phyloP scores from a whole-genome alignment of 2,329 filamentous ascomycete genomes.

The Talaromyces funiculosus region DNA sequence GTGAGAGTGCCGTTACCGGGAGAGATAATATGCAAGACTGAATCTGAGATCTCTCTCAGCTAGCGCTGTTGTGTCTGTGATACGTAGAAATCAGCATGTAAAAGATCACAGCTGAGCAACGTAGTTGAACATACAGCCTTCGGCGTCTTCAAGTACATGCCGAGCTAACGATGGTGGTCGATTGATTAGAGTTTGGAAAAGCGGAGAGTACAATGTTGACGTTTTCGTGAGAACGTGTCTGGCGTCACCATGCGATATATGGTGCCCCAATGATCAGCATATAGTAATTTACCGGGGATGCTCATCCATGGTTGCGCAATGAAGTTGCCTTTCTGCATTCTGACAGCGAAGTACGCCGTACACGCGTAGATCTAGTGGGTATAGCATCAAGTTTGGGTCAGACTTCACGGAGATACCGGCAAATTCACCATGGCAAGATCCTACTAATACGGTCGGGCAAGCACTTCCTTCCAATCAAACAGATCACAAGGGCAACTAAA shows the following conservation, averaged over 20 bases:
- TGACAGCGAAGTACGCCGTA: background rate
- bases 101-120: background rate
- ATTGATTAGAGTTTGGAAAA: background rate
- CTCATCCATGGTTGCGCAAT: background rate
- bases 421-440: background rate
- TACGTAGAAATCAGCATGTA: background rate
- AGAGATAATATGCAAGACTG: background rate
- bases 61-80: background rate
- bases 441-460: background rate
- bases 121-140: background rate
- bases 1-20: no score
- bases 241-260: background rate
- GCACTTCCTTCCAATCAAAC: background rate
- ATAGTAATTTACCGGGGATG: background rate
- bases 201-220: background rate
- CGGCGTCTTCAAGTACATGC: background rate
- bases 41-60: background rate
- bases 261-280: background rate
- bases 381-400: background rate
- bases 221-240: background rate
- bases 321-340: background rate
- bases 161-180: background rate
- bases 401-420: background rate
- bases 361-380: background rate
- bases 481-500: background rate